Conservation (phyloP, 805 yeast species). For the Trichomonascus vanleenenianus region DNA sequence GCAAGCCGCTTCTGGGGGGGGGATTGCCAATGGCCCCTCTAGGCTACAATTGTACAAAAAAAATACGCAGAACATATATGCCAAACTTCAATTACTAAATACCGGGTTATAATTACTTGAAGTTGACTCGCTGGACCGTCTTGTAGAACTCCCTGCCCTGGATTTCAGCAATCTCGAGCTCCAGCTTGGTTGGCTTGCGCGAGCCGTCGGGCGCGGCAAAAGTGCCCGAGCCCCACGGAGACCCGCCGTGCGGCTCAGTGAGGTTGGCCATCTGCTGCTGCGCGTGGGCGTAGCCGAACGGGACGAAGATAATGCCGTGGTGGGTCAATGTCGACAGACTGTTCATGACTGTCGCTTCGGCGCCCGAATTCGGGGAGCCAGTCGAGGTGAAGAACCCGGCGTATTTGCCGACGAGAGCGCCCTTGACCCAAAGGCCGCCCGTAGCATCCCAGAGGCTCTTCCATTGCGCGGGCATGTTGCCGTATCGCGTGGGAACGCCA, state of each 20-base stretch:
- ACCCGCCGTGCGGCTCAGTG: slow-evolving; percentile 69
- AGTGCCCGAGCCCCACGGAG: slow-evolving; percentile 85
- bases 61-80: no score
- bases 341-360: slow-evolving; percentile 59
- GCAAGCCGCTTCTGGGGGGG: no score
- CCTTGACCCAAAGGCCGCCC: slow-evolving; percentile 68
- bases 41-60: no score
- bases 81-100: no score
- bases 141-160: slow-evolving; percentile 65
- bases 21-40: no score
- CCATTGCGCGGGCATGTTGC: slow-evolving; percentile 71
- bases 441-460: slow-evolving; percentile 69
- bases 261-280: slow-evolving; percentile 49
- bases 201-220: slow-evolving; percentile 71
- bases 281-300: slow-evolving; percentile 60
- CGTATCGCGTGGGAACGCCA: slow-evolving; percentile 77
- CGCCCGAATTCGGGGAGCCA: slow-evolving; percentile 72
- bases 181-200: slow-evolving; percentile 57
- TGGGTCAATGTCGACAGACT: slow-evolving; percentile 55
- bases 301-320: slow-evolving; percentile 71
- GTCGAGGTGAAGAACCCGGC: slow-evolving; percentile 68
- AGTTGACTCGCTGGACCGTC: slow-evolving; percentile 26
- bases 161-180: slow-evolving; percentile 50
- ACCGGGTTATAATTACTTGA: background rate
- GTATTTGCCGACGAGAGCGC: slow-evolving; percentile 62